Evolutionary conservation across 2,329 filamentous ascomycete species (phyloP).

Genomic region (Fusarium succisae): DNA sequence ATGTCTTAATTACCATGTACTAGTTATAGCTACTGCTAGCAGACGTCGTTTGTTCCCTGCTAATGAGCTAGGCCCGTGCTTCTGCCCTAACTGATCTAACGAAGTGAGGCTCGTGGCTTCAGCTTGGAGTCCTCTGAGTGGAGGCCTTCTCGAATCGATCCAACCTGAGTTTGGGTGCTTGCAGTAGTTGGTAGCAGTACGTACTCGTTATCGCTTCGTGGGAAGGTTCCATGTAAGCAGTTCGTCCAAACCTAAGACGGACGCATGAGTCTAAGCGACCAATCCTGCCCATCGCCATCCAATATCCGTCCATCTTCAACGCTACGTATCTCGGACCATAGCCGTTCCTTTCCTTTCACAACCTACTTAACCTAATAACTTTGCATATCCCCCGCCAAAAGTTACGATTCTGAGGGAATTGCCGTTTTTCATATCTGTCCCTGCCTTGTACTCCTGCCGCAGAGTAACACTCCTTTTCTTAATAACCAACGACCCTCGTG

Average conservation of each 20-base stretch:
- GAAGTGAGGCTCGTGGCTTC: constrained; percentile 35
- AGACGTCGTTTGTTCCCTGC: constrained; percentile 23
- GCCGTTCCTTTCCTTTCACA: constrained; percentile 1
- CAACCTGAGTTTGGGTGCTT: background rate
- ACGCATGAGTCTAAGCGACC: constrained; percentile 18
- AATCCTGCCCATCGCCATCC: constrained; percentile 10
- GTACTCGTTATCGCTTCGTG: constrained; percentile 30
- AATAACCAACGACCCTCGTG: constrained; percentile 17
- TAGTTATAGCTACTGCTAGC: background rate
- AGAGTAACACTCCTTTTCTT: constrained; percentile 22
- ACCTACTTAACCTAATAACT: constrained; percentile 1
- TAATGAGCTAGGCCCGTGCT: constrained; percentile 34
- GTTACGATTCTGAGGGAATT: background rate
- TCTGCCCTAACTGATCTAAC: constrained; percentile 34
- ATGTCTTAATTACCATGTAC: constrained; percentile 7
- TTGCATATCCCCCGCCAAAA: constrained; percentile 19
- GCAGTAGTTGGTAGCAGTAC: constrained; percentile 5
- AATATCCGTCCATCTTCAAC: constrained; percentile 19
- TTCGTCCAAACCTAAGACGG: constrained; percentile 17
- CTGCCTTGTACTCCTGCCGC: constrained; percentile 15
- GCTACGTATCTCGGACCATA: constrained; percentile 17
- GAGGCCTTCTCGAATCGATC: constrained; percentile 10
- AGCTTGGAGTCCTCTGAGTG: constrained; percentile 27
- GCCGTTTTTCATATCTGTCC: constrained; percentile 7
- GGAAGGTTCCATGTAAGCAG: background rate